Percentiles rank a stretch among this genome's conserved stretches.
These are phyloP conservation scores for Mycena rosella DNA, from an alignment of 768 basidiomycete species.

Conservation along the genomic window DNA sequence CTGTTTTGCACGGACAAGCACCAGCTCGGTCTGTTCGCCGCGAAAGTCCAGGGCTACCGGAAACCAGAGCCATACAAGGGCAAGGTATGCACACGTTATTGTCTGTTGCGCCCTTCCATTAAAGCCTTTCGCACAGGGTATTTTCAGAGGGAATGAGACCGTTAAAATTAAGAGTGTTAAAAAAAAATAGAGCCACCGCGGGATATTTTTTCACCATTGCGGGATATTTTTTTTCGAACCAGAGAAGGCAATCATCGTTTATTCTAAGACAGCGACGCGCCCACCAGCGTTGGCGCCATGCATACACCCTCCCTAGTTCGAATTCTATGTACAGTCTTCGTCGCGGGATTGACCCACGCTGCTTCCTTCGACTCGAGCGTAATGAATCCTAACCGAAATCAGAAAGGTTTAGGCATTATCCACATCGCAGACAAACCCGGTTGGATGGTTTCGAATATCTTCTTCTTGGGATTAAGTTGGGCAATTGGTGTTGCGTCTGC, in stretches of 20 bases:
- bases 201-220: too few species aligned
- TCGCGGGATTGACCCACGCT: conserved; percentile 91
- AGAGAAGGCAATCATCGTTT: neutral
- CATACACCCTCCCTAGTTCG: conserved; percentile 89
- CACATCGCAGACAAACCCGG: conserved; percentile 66
- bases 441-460: conserved; percentile 97
- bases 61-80: conserved; percentile 98
- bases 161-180: conserved; percentile 93
- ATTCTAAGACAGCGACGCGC: conserved; percentile 90
- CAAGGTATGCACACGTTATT: conserved; percentile 75
- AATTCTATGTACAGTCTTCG: conserved; percentile 85
- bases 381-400: conserved; percentile 73
- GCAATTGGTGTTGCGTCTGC: conserved; percentile 75
- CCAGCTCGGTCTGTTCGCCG: conserved; percentile 87
- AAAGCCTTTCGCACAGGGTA: conserved; percentile 67
- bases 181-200: conserved; percentile 87
- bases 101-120: neutral
- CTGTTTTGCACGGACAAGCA: conserved; percentile 91
- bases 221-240: neutral
- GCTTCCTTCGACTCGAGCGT: conserved; percentile 91
- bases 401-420: neutral
- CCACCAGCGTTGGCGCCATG: conserved; percentile 82
- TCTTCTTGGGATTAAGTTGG: conserved; percentile 98
- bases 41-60: conserved; percentile 77
- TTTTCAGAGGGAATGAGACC: conserved; percentile 94